phyloP scores from a whole-genome alignment of 2,329 filamentous ascomycete genomes.

The Cladosporium cucumerinum region DNA sequence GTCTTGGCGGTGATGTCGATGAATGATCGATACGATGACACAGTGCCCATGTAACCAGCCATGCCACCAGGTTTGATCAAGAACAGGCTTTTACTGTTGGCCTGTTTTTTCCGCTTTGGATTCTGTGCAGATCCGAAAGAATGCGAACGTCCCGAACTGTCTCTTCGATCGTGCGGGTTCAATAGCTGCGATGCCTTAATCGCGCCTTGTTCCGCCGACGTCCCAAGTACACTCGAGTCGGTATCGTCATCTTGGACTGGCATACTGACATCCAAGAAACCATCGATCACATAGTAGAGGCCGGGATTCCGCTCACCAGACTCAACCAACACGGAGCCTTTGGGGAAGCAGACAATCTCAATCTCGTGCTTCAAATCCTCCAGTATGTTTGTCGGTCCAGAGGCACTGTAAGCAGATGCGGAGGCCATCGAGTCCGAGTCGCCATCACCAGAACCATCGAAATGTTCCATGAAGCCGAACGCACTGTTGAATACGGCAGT shows the following conservation, averaged over 20 bases:
- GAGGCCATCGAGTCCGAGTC: slow-evolving; percentile 79
- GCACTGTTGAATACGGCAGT: slow-evolving; percentile 78
- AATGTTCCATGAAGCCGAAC: slow-evolving; percentile 52
- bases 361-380: slow-evolving; percentile 87
- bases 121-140: slow-evolving; percentile 17
- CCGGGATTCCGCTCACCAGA: slow-evolving; percentile 96
- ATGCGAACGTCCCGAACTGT: slow-evolving; percentile 8
- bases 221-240: slow-evolving; percentile 44
- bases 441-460: slow-evolving; percentile 79
- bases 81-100: slow-evolving; percentile 69
- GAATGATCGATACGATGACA: slow-evolving; percentile 93
- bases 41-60: slow-evolving; percentile 88
- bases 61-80: slow-evolving; percentile 92
- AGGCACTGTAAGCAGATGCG: slow-evolving; percentile 47
- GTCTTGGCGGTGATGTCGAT: slow-evolving; percentile 97
- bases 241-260: slow-evolving; percentile 63
- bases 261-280: slow-evolving; percentile 92
- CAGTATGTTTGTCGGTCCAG: slow-evolving; percentile 62
- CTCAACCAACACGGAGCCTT: slow-evolving; percentile 90
- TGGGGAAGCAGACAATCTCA: slow-evolving; percentile 95
- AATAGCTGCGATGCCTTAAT: slow-evolving; percentile 35
- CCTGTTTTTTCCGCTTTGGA: slow-evolving; percentile 43
- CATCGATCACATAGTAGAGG: slow-evolving; percentile 95
- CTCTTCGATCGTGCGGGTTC: slow-evolving; percentile 1
- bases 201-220: slow-evolving; percentile 34